Conservation (phyloP, 805 yeast genomes). For the Yarrowia deformans region DNA sequence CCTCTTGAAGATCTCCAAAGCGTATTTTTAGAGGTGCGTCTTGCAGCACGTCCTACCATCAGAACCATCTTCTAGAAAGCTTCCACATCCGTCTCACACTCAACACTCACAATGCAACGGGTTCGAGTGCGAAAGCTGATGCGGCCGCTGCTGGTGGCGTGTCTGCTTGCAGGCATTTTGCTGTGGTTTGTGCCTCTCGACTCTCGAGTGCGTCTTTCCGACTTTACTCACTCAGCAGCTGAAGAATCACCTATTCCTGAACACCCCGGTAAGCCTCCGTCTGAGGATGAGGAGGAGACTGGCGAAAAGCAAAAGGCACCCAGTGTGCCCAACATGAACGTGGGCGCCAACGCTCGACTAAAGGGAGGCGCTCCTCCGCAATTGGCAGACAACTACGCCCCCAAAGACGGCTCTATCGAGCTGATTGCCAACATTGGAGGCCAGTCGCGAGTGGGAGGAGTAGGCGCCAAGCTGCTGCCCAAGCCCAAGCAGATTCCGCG, state of each 20-base stretch:
- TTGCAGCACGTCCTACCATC: no score
- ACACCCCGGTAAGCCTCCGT: slow-evolving; percentile 5
- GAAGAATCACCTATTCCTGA: slow-evolving; percentile 1
- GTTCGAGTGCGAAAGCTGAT: background rate
- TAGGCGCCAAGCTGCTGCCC: background rate
- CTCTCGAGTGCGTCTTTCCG: background rate
- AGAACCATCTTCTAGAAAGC: no score
- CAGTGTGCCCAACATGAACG: slow-evolving; percentile 18
- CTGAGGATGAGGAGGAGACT: background rate
- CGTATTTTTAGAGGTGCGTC: no score
- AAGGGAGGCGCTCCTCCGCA: slow-evolving; percentile 31
- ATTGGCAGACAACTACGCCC: background rate
- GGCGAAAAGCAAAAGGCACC: background rate
- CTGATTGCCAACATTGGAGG: slow-evolving; percentile 18
- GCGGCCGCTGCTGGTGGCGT: slow-evolving; percentile 21
- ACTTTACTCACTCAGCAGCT: background rate
- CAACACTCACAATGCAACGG: background rate
- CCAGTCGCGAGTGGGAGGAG: slow-evolving; percentile 11
- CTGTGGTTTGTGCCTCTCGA: slow-evolving; percentile 25
- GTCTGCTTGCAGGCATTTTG: background rate
- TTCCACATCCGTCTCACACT: background rate
- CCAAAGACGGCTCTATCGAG: slow-evolving; percentile 8
- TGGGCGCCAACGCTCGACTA: slow-evolving; percentile 16
- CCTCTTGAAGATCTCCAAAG: no score
- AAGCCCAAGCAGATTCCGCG: slow-evolving; percentile 25